Base-by-base conservation (phyloP, 108 stramenopile species). In the Pseudonitzschia multiseries region DNA sequence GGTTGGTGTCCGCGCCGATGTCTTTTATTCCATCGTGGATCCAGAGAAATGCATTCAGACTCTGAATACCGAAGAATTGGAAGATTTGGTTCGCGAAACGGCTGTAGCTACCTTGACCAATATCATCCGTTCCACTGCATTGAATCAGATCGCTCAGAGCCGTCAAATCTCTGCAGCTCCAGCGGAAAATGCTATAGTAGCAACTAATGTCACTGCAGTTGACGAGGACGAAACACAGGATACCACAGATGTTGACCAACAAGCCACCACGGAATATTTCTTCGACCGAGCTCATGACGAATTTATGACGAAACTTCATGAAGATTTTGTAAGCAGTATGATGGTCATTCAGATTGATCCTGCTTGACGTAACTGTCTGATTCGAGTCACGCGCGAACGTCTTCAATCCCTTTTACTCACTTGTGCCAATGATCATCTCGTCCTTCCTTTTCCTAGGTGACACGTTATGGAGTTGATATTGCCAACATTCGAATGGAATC, bases 401-500 rank as follows among this genome's bases (percentile, higher is more conserved):
- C 12, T 48, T 48, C 2, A 18, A 1, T 10, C 13, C 46, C 12
- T 48, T 2, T 14, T 2, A 18, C 46, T 48, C 9, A 48, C 46
- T 14, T 48, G 17, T 1, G 12, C 18, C 46, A 48, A 48, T 48
- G 14, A 18, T 14, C 9, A 8, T 14, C 12, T 48, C 46, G 4
- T 18, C 13, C 46, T 48, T 48, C 46, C 1, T 18, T 48, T 48
- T 18, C 46, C 4, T 48, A 48, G 46, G 46, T 48, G 46, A 48
- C 46, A 18, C 46, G 46, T 18, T 48, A 48, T 22, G 57, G 75
- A 36, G 74, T 75, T 24, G 59, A 71, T 29, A 71, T 75, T 56
- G 74, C 79, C 22, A 76, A 80, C n/a, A 76, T 76, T 36, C 33
- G 75, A 31, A 76, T 80, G n/a, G 75, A 76, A 54, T 75, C 79